Conservation (phyloP, 257 asterid species). For the Penstemon davidsonii region DNA sequence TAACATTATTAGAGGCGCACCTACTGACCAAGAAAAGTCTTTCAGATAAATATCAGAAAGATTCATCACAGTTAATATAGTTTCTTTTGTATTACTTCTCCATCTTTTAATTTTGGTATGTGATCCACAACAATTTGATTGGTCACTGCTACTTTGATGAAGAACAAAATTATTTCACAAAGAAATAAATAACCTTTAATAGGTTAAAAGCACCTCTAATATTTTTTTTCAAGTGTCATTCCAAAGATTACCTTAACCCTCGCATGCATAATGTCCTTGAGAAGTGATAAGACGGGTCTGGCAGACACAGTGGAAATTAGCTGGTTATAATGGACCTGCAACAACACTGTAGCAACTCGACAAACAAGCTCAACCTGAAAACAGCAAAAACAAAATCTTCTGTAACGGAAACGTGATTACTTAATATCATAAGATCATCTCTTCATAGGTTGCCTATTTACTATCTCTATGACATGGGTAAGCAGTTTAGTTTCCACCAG, state of each 20-base stretch:
- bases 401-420: neutral
- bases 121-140: slow-evolving; percentile 1
- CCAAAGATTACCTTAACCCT: slow-evolving; percentile 61
- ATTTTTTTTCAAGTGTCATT: neutral
- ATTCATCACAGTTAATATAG: neutral
- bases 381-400: slow-evolving; percentile 18
- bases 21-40: neutral
- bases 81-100: neutral
- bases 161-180: neutral
- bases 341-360: slow-evolving; percentile 67
- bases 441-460: neutral
- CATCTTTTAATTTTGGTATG: neutral
- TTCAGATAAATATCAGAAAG: neutral
- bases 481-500: neutral
- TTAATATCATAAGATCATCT: neutral
- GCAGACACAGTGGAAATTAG: slow-evolving; percentile 78
- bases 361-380: slow-evolving; percentile 89
- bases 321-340: slow-evolving; percentile 82
- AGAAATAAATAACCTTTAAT: neutral
- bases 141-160: neutral
- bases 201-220: slow-evolving; percentile 18
- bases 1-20: neutral
- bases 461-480: neutral
- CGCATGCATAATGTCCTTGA: slow-evolving; percentile 62
- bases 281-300: slow-evolving; percentile 66